A percentile compares a stretch with the other conserved stretches of the same genome.
These are phyloP conservation scores for Debaryomyces udenii DNA, from an alignment of 1,139 yeast species.

Conservation along the genomic window DNA sequence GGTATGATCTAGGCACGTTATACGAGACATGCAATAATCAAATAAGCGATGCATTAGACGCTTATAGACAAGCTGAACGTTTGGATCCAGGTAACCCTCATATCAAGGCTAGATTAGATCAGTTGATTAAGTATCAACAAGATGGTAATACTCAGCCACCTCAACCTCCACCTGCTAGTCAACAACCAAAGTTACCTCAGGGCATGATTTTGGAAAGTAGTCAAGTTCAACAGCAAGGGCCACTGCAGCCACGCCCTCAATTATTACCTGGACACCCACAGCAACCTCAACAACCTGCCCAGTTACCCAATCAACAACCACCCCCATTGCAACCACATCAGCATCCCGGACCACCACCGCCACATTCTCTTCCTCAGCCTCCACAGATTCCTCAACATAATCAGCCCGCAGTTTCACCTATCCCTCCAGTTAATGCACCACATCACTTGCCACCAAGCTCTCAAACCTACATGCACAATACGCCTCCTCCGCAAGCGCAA, in stretches of 20 bases:
- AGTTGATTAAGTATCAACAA: conserved; percentile 73
- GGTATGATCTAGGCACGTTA: conserved; percentile 97
- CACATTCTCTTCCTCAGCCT: conserved; percentile 22
- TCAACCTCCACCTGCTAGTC: conserved; percentile 67
- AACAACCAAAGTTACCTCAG: conserved; percentile 60
- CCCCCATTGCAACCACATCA: conserved; percentile 13
- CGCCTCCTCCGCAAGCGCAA: conserved; percentile 14
- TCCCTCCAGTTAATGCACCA: conserved; percentile 15
- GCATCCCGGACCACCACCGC: conserved; percentile 18
- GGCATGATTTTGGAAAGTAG: conserved; percentile 59
- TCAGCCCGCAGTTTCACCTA: conserved; percentile 15
- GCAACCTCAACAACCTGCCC: conserved; percentile 24
- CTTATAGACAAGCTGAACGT: conserved; percentile 93
- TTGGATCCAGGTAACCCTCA: conserved; percentile 94
- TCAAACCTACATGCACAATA: conserved; percentile 12
- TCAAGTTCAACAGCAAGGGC: conserved; percentile 33
- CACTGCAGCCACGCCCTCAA: conserved; percentile 22
- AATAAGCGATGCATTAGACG: conserved; percentile 91
- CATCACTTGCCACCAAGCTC: conserved; percentile 1
- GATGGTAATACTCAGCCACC: conserved; percentile 71
- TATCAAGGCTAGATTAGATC: conserved; percentile 89
- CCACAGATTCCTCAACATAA: conserved; percentile 16
- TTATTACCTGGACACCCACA: conserved; percentile 25
- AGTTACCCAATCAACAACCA: conserved; percentile 23
- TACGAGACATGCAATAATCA: conserved; percentile 98